Percentiles rank a stretch among this genome's conserved stretches.
Evolutionary conservation across 495 filamentous ascomycete genomes (phyloP).

Genomic region (Penicillium paxilli): DNA sequence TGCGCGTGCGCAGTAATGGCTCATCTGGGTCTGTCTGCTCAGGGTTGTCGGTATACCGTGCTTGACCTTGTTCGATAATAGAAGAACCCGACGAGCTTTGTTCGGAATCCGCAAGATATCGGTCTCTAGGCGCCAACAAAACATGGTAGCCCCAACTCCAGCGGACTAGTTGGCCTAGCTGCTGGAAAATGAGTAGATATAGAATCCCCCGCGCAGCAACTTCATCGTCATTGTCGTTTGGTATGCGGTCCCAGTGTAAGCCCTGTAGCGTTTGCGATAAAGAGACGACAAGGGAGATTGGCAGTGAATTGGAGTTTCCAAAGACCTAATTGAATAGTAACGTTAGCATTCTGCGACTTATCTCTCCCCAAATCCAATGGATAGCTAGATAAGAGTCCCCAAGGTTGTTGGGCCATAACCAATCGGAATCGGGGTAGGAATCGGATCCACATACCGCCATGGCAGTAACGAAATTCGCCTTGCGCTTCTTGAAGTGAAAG

Average conservation of each 20-base stretch:
- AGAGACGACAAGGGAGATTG: constrained; percentile 93
- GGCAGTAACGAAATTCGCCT: constrained; percentile 89
- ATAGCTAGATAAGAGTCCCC: too few species aligned
- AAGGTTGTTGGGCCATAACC: not conserved
- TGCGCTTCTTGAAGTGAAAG: constrained; percentile 79
- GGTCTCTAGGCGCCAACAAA: constrained; percentile 74
- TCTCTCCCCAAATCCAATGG: not conserved
- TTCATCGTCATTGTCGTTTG: constrained; percentile 91
- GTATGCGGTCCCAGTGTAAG: constrained; percentile 88
- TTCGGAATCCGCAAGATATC: constrained; percentile 60
- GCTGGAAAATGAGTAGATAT: constrained; percentile 96
- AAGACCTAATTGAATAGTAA: constrained; percentile 63
- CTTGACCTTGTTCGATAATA: constrained; percentile 62
- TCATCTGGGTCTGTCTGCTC: constrained; percentile 46
- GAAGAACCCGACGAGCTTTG: constrained; percentile 47
- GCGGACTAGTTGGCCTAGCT: constrained; percentile 89
- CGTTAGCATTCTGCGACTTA: constrained; percentile 6
- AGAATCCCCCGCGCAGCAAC: constrained; percentile 92
- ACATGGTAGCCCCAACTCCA: constrained; percentile 99
- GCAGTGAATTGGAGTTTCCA: constrained; percentile 96
- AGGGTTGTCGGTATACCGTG: constrained; percentile 63
- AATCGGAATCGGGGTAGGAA: not conserved
- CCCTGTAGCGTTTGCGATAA: constrained; percentile 88
- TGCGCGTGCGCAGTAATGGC: constrained; percentile 39
- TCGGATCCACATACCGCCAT: constrained; percentile 76